Percentiles rank a stretch among this genome's conserved stretches.
Evolutionary conservation across 306 rosid species (phyloP).

Genomic region (Urtica urens): DNA sequence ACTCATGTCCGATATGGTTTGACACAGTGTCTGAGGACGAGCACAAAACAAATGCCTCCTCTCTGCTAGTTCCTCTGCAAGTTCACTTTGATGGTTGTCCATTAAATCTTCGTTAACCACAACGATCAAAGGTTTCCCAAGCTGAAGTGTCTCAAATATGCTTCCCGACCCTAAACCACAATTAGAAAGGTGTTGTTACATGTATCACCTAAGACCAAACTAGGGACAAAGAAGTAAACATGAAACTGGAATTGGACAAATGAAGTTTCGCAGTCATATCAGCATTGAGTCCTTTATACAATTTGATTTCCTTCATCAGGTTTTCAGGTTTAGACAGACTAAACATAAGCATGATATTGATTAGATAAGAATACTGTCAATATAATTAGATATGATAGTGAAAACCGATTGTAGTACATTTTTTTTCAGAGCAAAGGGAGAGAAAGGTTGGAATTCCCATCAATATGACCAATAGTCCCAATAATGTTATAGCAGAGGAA

Average conservation of each 20-base stretch:
- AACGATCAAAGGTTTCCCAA: conserved; percentile 54
- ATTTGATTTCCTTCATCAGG: too few species aligned
- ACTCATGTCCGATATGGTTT: conserved; percentile 47
- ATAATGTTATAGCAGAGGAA: background rate
- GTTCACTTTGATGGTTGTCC: conserved; percentile 94
- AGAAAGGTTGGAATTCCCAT: too few species aligned
- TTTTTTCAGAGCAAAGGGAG: too few species aligned
- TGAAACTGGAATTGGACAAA: background rate
- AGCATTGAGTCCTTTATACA: too few species aligned
- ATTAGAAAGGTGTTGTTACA: background rate
- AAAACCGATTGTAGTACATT: too few species aligned
- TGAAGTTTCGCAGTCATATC: background rate
- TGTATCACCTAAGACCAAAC: background rate
- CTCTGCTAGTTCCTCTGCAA: conserved; percentile 70
- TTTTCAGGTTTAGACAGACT: too few species aligned
- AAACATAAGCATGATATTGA: too few species aligned
- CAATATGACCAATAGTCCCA: background rate
- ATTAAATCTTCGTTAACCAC: conserved; percentile 82
- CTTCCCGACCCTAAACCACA: conserved; percentile 65
- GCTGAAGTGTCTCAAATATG: conserved; percentile 67
- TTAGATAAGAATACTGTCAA: too few species aligned
- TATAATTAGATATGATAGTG: too few species aligned
- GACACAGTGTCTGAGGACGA: conserved; percentile 51
- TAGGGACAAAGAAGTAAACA: background rate
- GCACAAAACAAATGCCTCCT: conserved; percentile 62